Base-by-base conservation (phyloP, 306 rosid species). In the Prunus campanulata region DNA sequence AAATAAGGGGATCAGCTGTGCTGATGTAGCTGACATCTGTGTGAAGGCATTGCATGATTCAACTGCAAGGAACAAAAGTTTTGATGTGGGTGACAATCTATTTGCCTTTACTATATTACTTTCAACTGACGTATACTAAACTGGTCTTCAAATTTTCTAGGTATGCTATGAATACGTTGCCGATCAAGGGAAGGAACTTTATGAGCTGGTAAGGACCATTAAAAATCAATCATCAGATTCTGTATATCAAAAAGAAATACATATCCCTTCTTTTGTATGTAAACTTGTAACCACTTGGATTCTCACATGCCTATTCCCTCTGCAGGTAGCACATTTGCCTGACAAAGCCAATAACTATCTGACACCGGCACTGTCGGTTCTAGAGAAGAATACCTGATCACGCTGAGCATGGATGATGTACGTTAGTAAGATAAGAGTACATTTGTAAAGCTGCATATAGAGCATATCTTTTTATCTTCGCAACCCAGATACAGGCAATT, bases 301-400 rank as follows among this genome's bases (percentile, higher is more conserved):
- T 30, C 68, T 13, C 5, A 4, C 24, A 18, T 59, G 67, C 48
- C 68, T 68, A 9, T 70, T 72, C 69, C 68, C 29, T 75, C 51
- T 74, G 79, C 88, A 95, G 98, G 97, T 95, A 39, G 98, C 97
- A 18, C 97, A 95, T 88, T 85, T 92, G 89, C 98, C 97, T 3
- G 97, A 95, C 88, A 92, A 95, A 89, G 98, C 98, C 78, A 95
- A 95, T 81, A 95, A 95, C 87, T 95, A 95, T 82, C 77, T 95
- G 87, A 84, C 97, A 14, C 98, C 98, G 14, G 97, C 98, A 59
- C 87, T 95, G 9, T 92, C 97, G 9, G 97, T 86, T 81, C 78
- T 95, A 46, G 97, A 95, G 88, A 95, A 92, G 91, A 95, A 95
- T 82, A 95, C 98, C 24, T 94, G 86, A 93, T 78, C 65, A 27